phyloP scores from a whole-genome alignment of 2,329 filamentous ascomycete species.

The Catunica adiposa region DNA sequence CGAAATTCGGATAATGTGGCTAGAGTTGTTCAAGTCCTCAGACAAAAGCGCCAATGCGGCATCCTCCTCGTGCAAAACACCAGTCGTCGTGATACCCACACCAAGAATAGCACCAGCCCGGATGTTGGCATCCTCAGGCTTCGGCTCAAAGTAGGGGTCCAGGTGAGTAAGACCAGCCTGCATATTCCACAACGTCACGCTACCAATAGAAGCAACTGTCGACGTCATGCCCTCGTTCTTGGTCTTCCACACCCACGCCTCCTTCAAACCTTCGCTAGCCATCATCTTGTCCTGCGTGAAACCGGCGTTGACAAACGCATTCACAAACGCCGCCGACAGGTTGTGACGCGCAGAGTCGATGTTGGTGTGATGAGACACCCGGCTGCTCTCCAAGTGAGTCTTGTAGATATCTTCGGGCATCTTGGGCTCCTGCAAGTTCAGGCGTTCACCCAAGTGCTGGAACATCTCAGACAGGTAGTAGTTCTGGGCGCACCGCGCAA shows the following conservation, averaged over 20 bases:
- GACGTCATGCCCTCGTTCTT: slow-evolving; percentile 97
- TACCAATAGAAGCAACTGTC: slow-evolving; percentile 82
- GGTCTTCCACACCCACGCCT: slow-evolving; percentile 97
- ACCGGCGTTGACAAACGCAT: slow-evolving; percentile 90
- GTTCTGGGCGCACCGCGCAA: slow-evolving; percentile 75
- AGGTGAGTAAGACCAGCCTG: slow-evolving; percentile 85
- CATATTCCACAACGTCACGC: slow-evolving; percentile 83
- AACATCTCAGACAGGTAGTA: slow-evolving; percentile 79
- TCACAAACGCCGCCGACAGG: slow-evolving; percentile 87
- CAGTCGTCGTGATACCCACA: slow-evolving; percentile 90
- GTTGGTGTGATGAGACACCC: slow-evolving; percentile 84
- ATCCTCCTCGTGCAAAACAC: slow-evolving; percentile 76
- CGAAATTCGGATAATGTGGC: slow-evolving; percentile 59
- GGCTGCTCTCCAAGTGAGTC: slow-evolving; percentile 88
- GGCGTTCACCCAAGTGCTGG: slow-evolving; percentile 82
- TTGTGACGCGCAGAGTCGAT: slow-evolving; percentile 93
- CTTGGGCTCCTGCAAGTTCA: slow-evolving; percentile 94
- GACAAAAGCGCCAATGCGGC: slow-evolving; percentile 75
- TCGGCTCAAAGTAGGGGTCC: slow-evolving; percentile 69
- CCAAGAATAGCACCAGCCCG: slow-evolving; percentile 83
- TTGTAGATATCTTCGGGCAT: slow-evolving; percentile 98
- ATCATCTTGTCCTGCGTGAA: slow-evolving; percentile 97
- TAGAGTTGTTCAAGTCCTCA: slow-evolving; percentile 61
- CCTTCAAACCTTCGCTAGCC: slow-evolving; percentile 75
- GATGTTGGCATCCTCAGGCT: slow-evolving; percentile 56